Percentiles rank a stretch among this genome's conserved stretches.
Conservation (phyloP, 225 moss, liverwort and hornwort species). For the Rhytidiadelphus loreus region DNA sequence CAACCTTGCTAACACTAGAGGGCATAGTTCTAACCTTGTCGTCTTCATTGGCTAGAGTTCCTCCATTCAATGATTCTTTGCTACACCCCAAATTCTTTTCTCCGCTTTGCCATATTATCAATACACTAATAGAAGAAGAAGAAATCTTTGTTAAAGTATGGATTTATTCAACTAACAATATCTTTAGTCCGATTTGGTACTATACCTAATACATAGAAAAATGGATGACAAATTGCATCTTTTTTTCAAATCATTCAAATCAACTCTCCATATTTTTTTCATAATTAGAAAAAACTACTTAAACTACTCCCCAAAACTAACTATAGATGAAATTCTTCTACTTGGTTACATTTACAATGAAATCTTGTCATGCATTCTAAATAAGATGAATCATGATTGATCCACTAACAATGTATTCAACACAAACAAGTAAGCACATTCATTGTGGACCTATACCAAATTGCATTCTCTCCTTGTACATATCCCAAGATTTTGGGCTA, state of each 20-base stretch:
- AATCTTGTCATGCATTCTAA: not conserved
- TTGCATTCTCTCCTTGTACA: not conserved
- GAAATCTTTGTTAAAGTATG: not conserved
- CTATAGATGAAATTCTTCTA: not conserved
- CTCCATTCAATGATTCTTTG: no score
- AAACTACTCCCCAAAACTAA: not conserved
- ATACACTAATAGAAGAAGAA: not conserved
- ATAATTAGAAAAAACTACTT: not conserved
- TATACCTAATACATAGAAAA: fast-evolving
- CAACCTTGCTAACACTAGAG: no score
- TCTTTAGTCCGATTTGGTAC: not conserved
- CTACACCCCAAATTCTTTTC: not conserved
- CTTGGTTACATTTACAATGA: not conserved
- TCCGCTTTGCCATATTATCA: not conserved
- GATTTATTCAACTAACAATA: not conserved
- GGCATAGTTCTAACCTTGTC: no score
- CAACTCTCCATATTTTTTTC: not conserved
- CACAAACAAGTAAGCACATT: not conserved
- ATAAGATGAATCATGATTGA: not conserved
- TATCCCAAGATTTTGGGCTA: not conserved
- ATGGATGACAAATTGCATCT: not conserved
- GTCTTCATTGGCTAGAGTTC: no score
- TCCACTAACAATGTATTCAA: not conserved
- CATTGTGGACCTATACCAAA: not conserved
- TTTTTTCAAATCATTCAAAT: fast-evolving